phyloP scores from a whole-genome alignment of 352 stramenopile genomes.

The Detonula confervacea region DNA sequence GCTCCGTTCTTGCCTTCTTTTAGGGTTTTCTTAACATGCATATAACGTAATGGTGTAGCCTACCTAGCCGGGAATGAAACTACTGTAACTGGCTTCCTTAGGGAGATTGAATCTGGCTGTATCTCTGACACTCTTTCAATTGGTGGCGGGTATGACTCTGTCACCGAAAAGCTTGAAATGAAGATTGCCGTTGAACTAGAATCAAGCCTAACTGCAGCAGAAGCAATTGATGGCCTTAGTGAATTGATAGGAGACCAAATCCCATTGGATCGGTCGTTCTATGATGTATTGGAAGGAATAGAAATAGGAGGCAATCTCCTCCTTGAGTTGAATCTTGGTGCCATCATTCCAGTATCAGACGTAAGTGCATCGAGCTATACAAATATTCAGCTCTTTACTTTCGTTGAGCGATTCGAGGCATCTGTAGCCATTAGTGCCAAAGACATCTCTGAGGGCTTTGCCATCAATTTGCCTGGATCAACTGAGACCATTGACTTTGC shows the following conservation, averaged over 20 bases:
- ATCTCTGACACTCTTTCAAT: not conserved
- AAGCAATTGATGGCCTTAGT: conserved; percentile 25
- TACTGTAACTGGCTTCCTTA: too few species aligned
- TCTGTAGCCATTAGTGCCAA: not conserved
- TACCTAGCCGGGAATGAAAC: too few species aligned
- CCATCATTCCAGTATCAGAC: conserved; percentile 23
- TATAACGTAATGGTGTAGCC: too few species aligned
- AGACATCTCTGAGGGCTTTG: conserved; percentile 15
- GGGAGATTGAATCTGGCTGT: conserved; percentile 4
- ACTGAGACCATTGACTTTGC: not conserved
- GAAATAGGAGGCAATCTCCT: conserved; percentile 31
- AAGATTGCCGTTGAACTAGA: conserved; percentile 12
- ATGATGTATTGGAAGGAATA: conserved; percentile 21
- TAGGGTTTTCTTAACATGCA: too few species aligned
- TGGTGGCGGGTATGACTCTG: too few species aligned
- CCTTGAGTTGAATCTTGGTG: conserved; percentile 43
- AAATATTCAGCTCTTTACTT: conserved; percentile 21
- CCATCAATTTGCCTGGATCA: conserved; percentile 21
- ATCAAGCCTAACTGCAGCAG: not conserved
- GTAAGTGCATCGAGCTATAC: not conserved
- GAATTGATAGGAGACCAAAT: conserved; percentile 10
- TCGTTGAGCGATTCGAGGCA: conserved; percentile 35
- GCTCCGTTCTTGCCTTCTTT: too few species aligned
- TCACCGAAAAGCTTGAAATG: not conserved
- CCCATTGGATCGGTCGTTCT: conserved; percentile 27